Percentiles rank a stretch among this genome's conserved stretches.
These are phyloP conservation scores for Aureobasidium leucospermi DNA, from an alignment of 2,329 filamentous ascomycete species.

Conservation along the genomic window DNA sequence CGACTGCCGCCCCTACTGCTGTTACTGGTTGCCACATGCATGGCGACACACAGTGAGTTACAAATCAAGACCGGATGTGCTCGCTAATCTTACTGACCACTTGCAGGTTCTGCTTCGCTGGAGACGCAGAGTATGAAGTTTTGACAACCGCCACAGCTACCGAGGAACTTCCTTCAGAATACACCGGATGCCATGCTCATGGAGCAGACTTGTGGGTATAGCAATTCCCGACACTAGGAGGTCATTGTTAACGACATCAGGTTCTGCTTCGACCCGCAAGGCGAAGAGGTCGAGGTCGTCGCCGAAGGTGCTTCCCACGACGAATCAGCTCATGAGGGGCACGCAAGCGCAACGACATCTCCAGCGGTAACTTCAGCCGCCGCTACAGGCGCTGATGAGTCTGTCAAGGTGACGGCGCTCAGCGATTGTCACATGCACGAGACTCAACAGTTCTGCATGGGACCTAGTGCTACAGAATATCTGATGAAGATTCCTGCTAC, in stretches of 20 bases:
- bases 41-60: constrained; percentile 36
- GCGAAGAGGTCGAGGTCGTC: constrained; percentile 54
- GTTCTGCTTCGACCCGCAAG: constrained; percentile 53
- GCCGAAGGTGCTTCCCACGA: constrained; percentile 28
- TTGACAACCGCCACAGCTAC: constrained; percentile 48
- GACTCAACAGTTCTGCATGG: constrained; percentile 39
- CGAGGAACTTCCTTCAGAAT: constrained; percentile 51
- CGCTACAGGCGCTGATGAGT: background rate
- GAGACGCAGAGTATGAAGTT: constrained; percentile 37
- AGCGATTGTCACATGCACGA: constrained; percentile 48
- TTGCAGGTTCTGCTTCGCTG: constrained; percentile 40
- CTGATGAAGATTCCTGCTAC: constrained; percentile 45
- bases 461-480: constrained; percentile 33
- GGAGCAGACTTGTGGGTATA: constrained; percentile 47
- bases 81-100: no score
- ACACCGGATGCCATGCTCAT: constrained; percentile 60
- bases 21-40: constrained; percentile 41
- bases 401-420: constrained; percentile 34
- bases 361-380: background rate
- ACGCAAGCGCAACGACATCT: background rate
- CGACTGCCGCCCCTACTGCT: background rate
- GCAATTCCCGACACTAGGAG: no score
- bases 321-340: constrained; percentile 17
- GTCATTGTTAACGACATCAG: constrained; percentile 29
- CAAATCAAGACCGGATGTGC: no score